Evolutionary conservation across 2,329 filamentous ascomycete species (phyloP), one percentile per base, ranked within the genome.

Genomic region (Epichloe gansuensis): DNA sequence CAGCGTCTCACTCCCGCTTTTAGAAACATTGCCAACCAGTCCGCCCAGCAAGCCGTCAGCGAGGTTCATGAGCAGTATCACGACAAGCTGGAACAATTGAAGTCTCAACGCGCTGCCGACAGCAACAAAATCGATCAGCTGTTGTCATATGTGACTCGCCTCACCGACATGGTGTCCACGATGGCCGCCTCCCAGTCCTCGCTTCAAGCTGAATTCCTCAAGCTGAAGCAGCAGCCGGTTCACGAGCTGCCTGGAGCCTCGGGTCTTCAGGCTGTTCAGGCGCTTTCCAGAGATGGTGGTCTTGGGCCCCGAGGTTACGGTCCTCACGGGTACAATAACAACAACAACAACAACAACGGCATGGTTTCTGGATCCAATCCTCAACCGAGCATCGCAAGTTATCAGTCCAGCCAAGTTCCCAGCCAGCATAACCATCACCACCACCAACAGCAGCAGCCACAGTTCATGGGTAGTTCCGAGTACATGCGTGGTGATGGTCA

Each of bases 91-190:
- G 71, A 74, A 52, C 70, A 72, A 37, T 64, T 81, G 61, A 71
- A 75, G 57, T 69, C 70, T n/a, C 76, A 77, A 52, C 72, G 74
- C 34, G 65, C 65, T 5, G 70, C 71, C 3, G 77, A 82, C 52
- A 71, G 68, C 51, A 72, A 74, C 58, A 90, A 90, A 75, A 85
- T 91, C 54, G 81, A 86, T 51, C 80, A 87, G 61, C 75, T 91
- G n/a, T 76, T 83, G 7, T 75, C 77, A 13, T 76, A 87, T 34
- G 81, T 88, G 4, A 77, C 77, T 35, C 77, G 80, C 25, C 73
- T 91, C 53, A 79, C 82, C 3, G 80, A 84, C 56, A 87, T 83
- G 45, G 76, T 91, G 25, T 79, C 81, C 41, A 78, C 78, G 12
- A 83, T 91, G 82, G 82, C 82, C 5, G 70, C 79, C 5, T 77